Percentiles rank a stretch among this genome's conserved stretches.
phyloP scores from a whole-genome alignment of 352 stramenopile genomes.

The Hyaloperonospora brassicae region DNA sequence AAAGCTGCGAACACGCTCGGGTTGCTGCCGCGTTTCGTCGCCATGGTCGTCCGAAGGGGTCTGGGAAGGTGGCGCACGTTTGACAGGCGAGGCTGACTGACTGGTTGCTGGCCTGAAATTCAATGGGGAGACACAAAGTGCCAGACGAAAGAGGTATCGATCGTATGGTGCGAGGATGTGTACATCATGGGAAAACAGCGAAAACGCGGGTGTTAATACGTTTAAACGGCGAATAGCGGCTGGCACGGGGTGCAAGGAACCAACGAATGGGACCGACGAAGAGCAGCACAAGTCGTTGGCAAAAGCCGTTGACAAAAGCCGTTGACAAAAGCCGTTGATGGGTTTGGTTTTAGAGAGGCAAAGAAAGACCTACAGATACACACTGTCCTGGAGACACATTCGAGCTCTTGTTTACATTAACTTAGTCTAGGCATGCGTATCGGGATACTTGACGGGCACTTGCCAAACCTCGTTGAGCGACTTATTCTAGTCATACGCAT shows the following conservation, averaged over 20 bases:
- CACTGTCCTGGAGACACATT: neutral
- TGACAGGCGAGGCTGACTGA: neutral
- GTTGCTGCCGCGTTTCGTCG: slow-evolving; percentile 30
- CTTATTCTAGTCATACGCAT: slow-evolving; percentile 58
- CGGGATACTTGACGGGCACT: slow-evolving; percentile 64
- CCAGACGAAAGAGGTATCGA: neutral
- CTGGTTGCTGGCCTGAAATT: slow-evolving; percentile 1
- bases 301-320: too few relatives aligned
- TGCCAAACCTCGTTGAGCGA: slow-evolving; percentile 54
- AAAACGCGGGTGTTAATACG: too few relatives aligned
- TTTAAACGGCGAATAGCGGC: too few relatives aligned
- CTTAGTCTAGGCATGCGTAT: slow-evolving; percentile 51
- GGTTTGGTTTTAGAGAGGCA: too few relatives aligned
- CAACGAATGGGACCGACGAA: neutral
- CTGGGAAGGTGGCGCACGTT: too few relatives aligned
- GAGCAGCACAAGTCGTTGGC: neutral
- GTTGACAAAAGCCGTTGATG: too few relatives aligned
- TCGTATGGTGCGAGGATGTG: too few relatives aligned
- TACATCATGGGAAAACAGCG: neutral
- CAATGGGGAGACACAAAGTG: neutral
- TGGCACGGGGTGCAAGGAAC: too few relatives aligned
- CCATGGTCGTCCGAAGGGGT: slow-evolving; percentile 18
- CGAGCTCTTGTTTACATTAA: neutral
- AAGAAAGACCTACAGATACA: neutral
- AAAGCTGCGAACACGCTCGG: slow-evolving; percentile 69